Conservation (phyloP, 2,329 filamentous ascomycete genomes). For the Fusarium floridanum region DNA sequence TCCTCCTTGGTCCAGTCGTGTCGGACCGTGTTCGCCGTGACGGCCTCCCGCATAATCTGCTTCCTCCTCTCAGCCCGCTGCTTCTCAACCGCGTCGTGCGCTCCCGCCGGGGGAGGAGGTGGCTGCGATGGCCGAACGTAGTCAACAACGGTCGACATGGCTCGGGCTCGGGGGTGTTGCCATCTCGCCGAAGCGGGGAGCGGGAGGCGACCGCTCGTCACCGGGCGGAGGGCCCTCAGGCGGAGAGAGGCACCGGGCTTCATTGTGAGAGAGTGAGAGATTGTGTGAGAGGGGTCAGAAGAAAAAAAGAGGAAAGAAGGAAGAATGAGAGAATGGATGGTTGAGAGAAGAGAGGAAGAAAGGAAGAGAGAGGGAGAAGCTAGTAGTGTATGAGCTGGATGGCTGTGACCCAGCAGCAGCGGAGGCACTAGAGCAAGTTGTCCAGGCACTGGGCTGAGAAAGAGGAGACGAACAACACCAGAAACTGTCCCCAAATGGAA, state of each 20-base stretch:
- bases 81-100: slow-evolving; percentile 39
- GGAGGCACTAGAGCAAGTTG: slow-evolving; percentile 34
- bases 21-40: slow-evolving; percentile 71
- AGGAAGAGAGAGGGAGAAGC: background rate
- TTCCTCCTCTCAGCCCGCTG: slow-evolving; percentile 44
- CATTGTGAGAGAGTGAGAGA: slow-evolving; percentile 25
- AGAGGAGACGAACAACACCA: slow-evolving; percentile 26
- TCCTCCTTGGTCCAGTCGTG: slow-evolving; percentile 86
- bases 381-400: slow-evolving; percentile 2
- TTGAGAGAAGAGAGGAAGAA: slow-evolving; percentile 18
- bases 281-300: background rate
- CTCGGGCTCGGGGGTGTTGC: slow-evolving; percentile 28
- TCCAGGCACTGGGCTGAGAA: slow-evolving; percentile 11
- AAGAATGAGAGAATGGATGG: slow-evolving; percentile 14
- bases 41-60: slow-evolving; percentile 62
- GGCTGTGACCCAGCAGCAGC: slow-evolving; percentile 8
- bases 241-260: slow-evolving; percentile 36
- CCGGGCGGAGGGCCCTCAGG: slow-evolving; percentile 34
- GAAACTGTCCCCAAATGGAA: slow-evolving; percentile 13
- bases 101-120: slow-evolving; percentile 36
- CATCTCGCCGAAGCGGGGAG: slow-evolving; percentile 40
- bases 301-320: slow-evolving; percentile 1
- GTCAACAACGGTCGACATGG: slow-evolving; percentile 47
- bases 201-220: slow-evolving; percentile 11
- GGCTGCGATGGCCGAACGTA: slow-evolving; percentile 40